phyloP scores from a whole-genome alignment of 2,329 filamentous ascomycete species.

The Monosporascus sp. region DNA sequence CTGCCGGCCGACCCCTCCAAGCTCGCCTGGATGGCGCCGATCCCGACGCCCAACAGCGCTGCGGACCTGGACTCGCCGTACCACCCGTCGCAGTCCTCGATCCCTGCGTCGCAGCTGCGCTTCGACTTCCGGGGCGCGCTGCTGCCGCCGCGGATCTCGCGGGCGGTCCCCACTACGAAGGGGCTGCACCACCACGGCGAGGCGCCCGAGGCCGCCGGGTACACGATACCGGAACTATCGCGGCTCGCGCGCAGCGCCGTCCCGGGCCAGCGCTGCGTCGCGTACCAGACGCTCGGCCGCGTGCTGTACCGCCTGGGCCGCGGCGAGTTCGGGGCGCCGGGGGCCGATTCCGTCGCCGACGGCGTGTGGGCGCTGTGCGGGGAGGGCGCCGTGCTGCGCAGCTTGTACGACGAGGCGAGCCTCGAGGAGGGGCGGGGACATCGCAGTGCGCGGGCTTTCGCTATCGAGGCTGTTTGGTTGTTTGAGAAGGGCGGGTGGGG shows the following conservation, averaged over 20 bases:
- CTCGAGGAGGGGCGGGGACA: slow-evolving; percentile 61
- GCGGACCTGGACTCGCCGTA: slow-evolving; percentile 72
- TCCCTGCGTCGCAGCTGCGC: slow-evolving; percentile 72
- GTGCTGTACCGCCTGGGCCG: slow-evolving; percentile 77
- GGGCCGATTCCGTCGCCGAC: slow-evolving; percentile 58
- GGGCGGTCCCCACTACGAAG: slow-evolving; percentile 67
- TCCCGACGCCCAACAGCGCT: slow-evolving; percentile 57
- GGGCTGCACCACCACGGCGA: slow-evolving; percentile 92
- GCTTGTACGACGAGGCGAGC: slow-evolving; percentile 68
- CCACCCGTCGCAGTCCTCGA: slow-evolving; percentile 66
- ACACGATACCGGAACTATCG: slow-evolving; percentile 83
- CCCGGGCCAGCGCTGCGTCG: slow-evolving; percentile 81
- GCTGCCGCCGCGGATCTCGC: slow-evolving; percentile 68
- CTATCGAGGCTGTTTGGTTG: slow-evolving; percentile 84
- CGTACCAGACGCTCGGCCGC: slow-evolving; percentile 84
- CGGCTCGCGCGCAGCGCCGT: slow-evolving; percentile 75
- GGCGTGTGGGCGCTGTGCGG: slow-evolving; percentile 81
- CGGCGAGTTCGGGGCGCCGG: slow-evolving; percentile 64
- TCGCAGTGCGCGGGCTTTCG: slow-evolving; percentile 75
- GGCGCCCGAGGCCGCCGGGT: slow-evolving; percentile 88
- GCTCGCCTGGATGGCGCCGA: slow-evolving; percentile 82
- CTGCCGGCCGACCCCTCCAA: slow-evolving; percentile 79
- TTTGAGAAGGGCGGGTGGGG: slow-evolving; percentile 68
- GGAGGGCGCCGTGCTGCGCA: slow-evolving; percentile 70
- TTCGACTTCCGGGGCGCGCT: slow-evolving; percentile 84